Conservation (phyloP, 2,329 filamentous ascomycete genomes). For the Claviceps sp. region DNA sequence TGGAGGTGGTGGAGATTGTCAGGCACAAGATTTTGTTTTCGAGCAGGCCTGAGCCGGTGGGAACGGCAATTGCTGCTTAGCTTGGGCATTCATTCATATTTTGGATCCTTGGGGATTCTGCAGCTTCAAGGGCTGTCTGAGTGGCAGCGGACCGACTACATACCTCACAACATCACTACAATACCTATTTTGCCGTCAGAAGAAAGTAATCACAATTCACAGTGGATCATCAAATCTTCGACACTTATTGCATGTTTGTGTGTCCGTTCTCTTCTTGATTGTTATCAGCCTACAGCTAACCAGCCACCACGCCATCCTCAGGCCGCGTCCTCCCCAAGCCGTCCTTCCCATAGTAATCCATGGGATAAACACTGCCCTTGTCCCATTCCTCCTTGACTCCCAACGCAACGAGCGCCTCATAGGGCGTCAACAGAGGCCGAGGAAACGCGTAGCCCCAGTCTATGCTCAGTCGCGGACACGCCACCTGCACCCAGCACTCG, state of each 20-base stretch:
- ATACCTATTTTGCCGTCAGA: neutral
- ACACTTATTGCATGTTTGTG: neutral
- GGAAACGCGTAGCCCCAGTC: constrained; percentile 98
- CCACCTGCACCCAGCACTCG: constrained; percentile 96
- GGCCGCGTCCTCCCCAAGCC: constrained; percentile 70
- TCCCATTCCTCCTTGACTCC: constrained; percentile 67
- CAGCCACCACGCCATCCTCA: constrained; percentile 7
- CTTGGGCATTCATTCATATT: neutral
- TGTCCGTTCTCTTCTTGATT: neutral
- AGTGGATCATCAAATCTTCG: neutral
- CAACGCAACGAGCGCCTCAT: constrained; percentile 86
- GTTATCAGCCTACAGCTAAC: neutral
- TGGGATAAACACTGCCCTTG: constrained; percentile 55
- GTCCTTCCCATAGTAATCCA: constrained; percentile 95
- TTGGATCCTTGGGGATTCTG: neutral
- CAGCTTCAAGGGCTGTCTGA: neutral
- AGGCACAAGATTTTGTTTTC: constrained; percentile 80
- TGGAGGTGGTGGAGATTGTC: constrained; percentile 81
- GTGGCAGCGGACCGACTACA: neutral
- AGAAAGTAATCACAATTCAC: neutral
- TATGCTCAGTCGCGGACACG: constrained; percentile 90
- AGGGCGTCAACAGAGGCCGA: constrained; percentile 76
- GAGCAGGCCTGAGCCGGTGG: constrained; percentile 72
- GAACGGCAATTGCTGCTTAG: constrained; percentile 15
- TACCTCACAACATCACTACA: neutral